Evolutionary conservation across 2,329 filamentous ascomycete genomes (phyloP).

Genomic region (Colletotrichum lindemuthianum): DNA sequence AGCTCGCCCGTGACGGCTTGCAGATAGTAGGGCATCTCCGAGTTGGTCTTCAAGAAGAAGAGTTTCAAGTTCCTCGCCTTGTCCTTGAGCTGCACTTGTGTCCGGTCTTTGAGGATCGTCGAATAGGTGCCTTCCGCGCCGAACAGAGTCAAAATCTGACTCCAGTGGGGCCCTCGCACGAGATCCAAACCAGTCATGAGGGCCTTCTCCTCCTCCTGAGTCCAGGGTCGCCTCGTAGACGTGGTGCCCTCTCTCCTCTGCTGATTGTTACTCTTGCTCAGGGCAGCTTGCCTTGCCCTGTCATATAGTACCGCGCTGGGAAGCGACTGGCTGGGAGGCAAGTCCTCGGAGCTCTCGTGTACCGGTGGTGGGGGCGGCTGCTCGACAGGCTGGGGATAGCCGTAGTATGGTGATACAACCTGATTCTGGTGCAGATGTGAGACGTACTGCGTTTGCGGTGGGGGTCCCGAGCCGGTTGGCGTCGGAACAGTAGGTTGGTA

Average conservation of each 20-base stretch:
- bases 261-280: conserved; percentile 65
- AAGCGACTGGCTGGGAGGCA: conserved; percentile 67
- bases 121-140: conserved; percentile 82
- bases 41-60: conserved; percentile 91
- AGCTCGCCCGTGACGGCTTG: conserved; percentile 90
- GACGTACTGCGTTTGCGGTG: conserved; percentile 49
- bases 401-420: conserved; percentile 37
- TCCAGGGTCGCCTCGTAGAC: conserved; percentile 82
- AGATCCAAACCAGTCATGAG: conserved; percentile 88
- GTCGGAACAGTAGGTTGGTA: conserved; percentile 55
- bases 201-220: conserved; percentile 87
- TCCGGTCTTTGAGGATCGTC: conserved; percentile 86
- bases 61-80: conserved; percentile 91
- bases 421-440: conserved; percentile 50
- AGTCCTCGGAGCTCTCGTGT: conserved; percentile 46
- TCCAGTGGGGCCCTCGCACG: conserved; percentile 93
- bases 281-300: conserved; percentile 66
- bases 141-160: conserved; percentile 87
- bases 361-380: conserved; percentile 40
- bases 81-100: conserved; percentile 92
- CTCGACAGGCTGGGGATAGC: conserved; percentile 35
- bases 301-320: conserved; percentile 67
- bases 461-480: conserved; percentile 44
- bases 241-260: conserved; percentile 66
- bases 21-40: conserved; percentile 88